Base-by-base conservation (phyloP, 1,284 basidiomycete genomes). In the Agaricales sp. region DNA sequence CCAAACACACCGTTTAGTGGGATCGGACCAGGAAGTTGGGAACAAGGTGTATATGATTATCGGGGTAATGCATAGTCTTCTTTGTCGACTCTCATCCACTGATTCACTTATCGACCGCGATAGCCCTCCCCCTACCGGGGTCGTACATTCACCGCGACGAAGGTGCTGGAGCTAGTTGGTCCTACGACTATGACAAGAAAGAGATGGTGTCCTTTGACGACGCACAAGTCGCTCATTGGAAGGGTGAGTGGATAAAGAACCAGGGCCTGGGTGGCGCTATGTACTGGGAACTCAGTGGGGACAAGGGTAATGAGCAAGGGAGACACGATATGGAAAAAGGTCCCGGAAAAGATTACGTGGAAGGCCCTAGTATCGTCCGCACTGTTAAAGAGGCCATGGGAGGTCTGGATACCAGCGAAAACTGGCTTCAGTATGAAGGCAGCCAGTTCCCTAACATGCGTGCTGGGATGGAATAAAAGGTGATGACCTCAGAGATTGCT, bases 271-370 rank as follows among this genome's bases (percentile, higher is more conserved):
- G 80, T 1, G 90, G 88, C 2, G 83, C 82, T 53, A 91, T 92
- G 88, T 90, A 84, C 58, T 90, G 87, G 87, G 87, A 90, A 62
- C 68, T 90, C 50, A 86, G 82, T 57, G 87, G 86, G 1, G 87
- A 90, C 65, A 90, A 90, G 63, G 81, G 78, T 3, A 64, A 64
- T 11, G 57, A 63, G 20, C 70, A 41, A 20, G 39, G 39, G 8
- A 41, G 84, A 51, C 75, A 83, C 21, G 84, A 76, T 3, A 83
- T 88, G 77, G 86, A 89, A 55, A 63, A 67, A 6, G 84, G 82
- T 3, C 67, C 61, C 2, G 83, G 81, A 3, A 86, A 85, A 60
- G 79, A 79, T 22, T 66, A 66, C 1, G 71, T 76, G 52, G 73
- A 77, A 30, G 84, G 82, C 2, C 56, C 61, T 52, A 87, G 83